Conservation (phyloP, 441 rosid genomes). For the Syzygium syzygioides region DNA sequence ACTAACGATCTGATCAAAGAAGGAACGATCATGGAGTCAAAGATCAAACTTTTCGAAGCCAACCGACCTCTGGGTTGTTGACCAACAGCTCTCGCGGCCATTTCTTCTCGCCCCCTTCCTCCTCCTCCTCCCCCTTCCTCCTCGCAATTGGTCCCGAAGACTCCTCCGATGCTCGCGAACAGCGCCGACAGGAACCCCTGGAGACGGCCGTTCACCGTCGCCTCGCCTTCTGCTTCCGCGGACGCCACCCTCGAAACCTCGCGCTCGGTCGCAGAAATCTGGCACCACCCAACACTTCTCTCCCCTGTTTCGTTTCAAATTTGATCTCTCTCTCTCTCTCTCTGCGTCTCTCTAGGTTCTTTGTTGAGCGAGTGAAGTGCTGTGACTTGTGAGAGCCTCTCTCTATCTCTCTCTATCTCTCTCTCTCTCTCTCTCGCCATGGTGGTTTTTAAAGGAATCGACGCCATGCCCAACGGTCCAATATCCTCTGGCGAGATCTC, state of each 20-base stretch:
- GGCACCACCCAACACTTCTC: not conserved
- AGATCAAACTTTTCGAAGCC: not conserved
- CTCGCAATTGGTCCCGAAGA: conserved; percentile 2
- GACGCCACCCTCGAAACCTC: conserved; percentile 1
- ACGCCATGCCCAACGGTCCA: not conserved
- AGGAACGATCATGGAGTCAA: not conserved
- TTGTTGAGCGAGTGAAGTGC: not conserved
- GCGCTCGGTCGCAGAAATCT: not conserved
- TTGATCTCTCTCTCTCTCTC: not conserved
- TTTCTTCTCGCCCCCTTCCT: not conserved
- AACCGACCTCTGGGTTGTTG: conserved; percentile 1
- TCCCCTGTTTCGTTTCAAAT: not conserved
- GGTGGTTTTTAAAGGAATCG: not conserved
- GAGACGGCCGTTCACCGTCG: conserved; percentile 3
- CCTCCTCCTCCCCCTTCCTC: not conserved
- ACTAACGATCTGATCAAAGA: not conserved
- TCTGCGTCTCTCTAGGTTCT: not conserved
- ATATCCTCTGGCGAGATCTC: not conserved
- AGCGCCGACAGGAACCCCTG: conserved; percentile 10
- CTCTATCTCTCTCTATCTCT: not conserved
- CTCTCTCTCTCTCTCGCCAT: not conserved
- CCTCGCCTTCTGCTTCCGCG: not conserved
- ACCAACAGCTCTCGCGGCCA: not conserved
- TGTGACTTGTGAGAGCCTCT: not conserved
- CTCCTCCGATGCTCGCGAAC: conserved; percentile 12